phyloP scores from a whole-genome alignment of 1,284 basidiomycete genomes.

The Ustilago hordei region DNA sequence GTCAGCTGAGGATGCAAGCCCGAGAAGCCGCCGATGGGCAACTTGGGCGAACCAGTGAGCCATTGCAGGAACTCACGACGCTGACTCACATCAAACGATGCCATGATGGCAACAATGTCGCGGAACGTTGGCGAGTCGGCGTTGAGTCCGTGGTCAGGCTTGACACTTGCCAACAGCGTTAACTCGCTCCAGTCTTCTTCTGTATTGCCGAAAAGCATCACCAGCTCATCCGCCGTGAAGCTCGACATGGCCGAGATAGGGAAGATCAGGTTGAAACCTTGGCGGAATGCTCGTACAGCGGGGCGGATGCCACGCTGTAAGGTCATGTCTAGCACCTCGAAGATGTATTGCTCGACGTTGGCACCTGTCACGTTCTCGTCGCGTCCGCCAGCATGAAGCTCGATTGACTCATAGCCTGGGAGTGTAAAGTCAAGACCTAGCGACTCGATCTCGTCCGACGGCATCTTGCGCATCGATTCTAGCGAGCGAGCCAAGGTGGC shows the following conservation, averaged over 20 bases:
- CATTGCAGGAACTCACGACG: constrained; percentile 94
- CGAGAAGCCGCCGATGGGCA: constrained; percentile 89
- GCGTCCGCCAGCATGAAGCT: constrained; percentile 85
- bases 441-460: constrained; percentile 78
- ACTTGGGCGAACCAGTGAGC: constrained; percentile 84
- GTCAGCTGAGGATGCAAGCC: constrained; percentile 93
- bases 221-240: constrained; percentile 92
- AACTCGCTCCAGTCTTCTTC: constrained; percentile 76
- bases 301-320: constrained; percentile 64
- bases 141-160: constrained; percentile 98
- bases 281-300: constrained; percentile 68
- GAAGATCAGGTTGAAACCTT: constrained; percentile 80
- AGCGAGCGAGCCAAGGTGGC: constrained; percentile 85
- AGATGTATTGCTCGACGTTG: constrained; percentile 89
- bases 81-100: constrained; percentile 78
- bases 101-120: constrained; percentile 87
- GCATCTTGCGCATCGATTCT: constrained; percentile 78
- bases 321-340: constrained; percentile 72
- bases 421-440: constrained; percentile 94
- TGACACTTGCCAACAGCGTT: constrained; percentile 90
- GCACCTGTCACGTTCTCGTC: constrained; percentile 82
- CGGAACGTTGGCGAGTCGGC: constrained; percentile 90
- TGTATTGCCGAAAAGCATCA: constrained; percentile 91
- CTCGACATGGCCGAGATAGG: constrained; percentile 87
- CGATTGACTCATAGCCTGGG: constrained; percentile 88